Percentiles rank a stretch among this genome's conserved stretches.
Evolutionary conservation across 1,284 basidiomycete genomes (phyloP).

Genomic region (Hymenochaete sp.): DNA sequence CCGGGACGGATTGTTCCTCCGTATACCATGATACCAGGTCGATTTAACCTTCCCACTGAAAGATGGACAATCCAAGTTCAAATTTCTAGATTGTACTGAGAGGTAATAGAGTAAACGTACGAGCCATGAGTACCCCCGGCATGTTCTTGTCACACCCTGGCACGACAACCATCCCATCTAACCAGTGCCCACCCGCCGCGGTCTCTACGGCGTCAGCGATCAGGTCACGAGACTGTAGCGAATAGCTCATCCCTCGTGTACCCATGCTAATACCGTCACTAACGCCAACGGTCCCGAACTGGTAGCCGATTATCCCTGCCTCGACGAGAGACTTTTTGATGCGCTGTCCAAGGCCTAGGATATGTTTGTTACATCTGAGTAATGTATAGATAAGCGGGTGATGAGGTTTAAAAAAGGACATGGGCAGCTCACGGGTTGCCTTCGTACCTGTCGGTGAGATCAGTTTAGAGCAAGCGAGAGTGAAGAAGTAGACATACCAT

Average conservation of each 20-base stretch:
- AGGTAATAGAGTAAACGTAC: conserved; percentile 39
- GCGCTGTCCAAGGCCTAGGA: conserved; percentile 80
- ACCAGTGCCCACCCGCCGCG: conserved; percentile 93
- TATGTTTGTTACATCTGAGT: conserved; percentile 81
- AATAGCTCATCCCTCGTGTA: conserved; percentile 87
- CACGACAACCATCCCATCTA: conserved; percentile 96
- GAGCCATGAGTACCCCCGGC: conserved; percentile 91
- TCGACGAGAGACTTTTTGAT: conserved; percentile 75
- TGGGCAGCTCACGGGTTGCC: conserved; percentile 66
- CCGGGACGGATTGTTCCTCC: conserved; percentile 91
- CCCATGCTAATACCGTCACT: conserved; percentile 99
- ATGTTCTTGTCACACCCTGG: conserved; percentile 99
- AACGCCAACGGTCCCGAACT: conserved; percentile 95
- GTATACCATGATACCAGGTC: conserved; percentile 94
- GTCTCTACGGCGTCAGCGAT: conserved; percentile 97
- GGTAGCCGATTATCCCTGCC: conserved; percentile 83
- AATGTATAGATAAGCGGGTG: conserved; percentile 7
- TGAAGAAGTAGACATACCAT: conserved; percentile 52
- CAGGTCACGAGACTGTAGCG: conserved; percentile 90
- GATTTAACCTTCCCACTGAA: conserved; percentile 90
- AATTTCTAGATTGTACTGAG: conserved; percentile 22
- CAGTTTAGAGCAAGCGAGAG: conserved; percentile 12
- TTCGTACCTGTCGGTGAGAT: conserved; percentile 62
- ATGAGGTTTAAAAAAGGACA: neutral
- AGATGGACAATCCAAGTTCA: conserved; percentile 22